Conservation (phyloP, 2,329 filamentous ascomycete genomes). For the Claviceps paspali region DNA sequence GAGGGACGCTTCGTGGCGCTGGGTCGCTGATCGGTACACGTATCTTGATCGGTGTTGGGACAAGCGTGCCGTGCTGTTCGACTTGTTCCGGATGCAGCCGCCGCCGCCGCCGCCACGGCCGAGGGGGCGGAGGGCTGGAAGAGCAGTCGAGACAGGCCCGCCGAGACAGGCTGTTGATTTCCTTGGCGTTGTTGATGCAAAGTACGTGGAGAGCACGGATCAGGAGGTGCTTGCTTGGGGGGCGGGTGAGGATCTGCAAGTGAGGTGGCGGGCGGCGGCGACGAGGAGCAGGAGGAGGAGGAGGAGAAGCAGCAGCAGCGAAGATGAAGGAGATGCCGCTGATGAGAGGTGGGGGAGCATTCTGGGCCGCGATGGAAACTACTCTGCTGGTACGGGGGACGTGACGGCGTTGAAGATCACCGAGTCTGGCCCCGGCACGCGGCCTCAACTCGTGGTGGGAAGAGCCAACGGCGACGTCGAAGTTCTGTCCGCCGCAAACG, state of each 20-base stretch:
- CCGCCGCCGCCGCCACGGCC: too few species aligned
- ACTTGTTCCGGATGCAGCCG: constrained; percentile 10
- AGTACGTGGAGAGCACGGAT: constrained; percentile 18
- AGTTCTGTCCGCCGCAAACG: too few species aligned
- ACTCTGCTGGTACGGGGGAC: constrained; percentile 31
- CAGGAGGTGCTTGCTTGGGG: constrained; percentile 35
- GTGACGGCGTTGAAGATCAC: constrained; percentile 30
- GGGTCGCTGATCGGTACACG: constrained; percentile 30
- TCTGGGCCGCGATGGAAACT: constrained; percentile 23
- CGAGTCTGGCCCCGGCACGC: constrained; percentile 10
- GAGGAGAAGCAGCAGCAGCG: constrained; percentile 5
- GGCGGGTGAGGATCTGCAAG: constrained; percentile 34
- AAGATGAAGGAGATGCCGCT: too few species aligned
- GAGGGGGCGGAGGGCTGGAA: too few species aligned
- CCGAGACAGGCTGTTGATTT: constrained; percentile 25
- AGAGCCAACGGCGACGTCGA: constrained; percentile 34
- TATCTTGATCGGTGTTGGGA: constrained; percentile 40
- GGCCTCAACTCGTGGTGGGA: constrained; percentile 30
- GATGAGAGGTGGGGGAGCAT: constrained; percentile 20
- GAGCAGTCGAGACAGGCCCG: constrained; percentile 5
- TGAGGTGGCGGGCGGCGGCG: too few species aligned
- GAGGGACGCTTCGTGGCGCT: constrained; percentile 18
- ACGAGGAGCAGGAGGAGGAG: constrained; percentile 16
- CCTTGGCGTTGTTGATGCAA: constrained; percentile 33
- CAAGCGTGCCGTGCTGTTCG: constrained; percentile 25